A percentile compares a stretch with the other conserved stretches of the same genome.
phyloP scores from a whole-genome alignment of 495 filamentous ascomycete species.

The Lophium mytilinum region DNA sequence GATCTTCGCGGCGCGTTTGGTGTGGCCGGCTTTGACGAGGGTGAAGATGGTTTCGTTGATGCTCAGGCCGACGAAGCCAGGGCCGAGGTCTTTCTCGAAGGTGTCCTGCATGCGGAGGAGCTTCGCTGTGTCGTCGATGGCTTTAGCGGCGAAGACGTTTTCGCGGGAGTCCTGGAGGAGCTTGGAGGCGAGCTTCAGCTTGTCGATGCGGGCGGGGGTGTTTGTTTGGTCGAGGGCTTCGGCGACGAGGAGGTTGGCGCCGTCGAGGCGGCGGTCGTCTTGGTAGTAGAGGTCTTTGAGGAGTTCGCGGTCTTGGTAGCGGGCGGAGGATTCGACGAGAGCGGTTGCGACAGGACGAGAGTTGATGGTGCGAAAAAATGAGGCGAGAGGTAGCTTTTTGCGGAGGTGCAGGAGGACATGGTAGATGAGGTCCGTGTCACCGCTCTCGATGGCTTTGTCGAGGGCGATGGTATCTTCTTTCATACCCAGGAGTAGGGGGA shows the following conservation, averaged over 20 bases:
- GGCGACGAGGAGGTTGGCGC: slow-evolving; percentile 73
- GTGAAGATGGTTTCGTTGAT: slow-evolving; percentile 88
- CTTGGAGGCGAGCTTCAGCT: slow-evolving; percentile 75
- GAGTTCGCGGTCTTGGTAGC: slow-evolving; percentile 66
- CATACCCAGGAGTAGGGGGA: slow-evolving; percentile 89
- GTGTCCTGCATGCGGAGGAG: slow-evolving; percentile 78
- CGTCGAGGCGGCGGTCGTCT: slow-evolving; percentile 86
- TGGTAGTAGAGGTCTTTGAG: slow-evolving; percentile 97
- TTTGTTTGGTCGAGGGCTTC: slow-evolving; percentile 68
- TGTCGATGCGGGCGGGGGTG: slow-evolving; percentile 59
- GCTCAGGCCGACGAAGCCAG: slow-evolving; percentile 62
- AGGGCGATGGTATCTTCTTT: slow-evolving; percentile 92
- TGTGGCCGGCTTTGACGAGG: slow-evolving; percentile 64
- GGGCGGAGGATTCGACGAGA: slow-evolving; percentile 76
- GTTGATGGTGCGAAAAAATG: slow-evolving; percentile 90
- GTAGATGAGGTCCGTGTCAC: slow-evolving; percentile 85
- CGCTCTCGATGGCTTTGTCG: slow-evolving; percentile 93
- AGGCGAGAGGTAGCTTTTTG: slow-evolving; percentile 80
- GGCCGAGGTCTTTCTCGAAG: slow-evolving; percentile 70
- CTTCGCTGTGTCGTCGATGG: slow-evolving; percentile 66
- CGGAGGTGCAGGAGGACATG: slow-evolving; percentile 84
- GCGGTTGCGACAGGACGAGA: slow-evolving; percentile 79
- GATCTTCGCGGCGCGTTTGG: slow-evolving; percentile 73
- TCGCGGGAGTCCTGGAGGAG: slow-evolving; percentile 79
- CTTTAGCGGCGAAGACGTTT: slow-evolving; percentile 60